Base-by-base conservation (phyloP, 148 eudicot species). In the Talinum fruticosum region DNA sequence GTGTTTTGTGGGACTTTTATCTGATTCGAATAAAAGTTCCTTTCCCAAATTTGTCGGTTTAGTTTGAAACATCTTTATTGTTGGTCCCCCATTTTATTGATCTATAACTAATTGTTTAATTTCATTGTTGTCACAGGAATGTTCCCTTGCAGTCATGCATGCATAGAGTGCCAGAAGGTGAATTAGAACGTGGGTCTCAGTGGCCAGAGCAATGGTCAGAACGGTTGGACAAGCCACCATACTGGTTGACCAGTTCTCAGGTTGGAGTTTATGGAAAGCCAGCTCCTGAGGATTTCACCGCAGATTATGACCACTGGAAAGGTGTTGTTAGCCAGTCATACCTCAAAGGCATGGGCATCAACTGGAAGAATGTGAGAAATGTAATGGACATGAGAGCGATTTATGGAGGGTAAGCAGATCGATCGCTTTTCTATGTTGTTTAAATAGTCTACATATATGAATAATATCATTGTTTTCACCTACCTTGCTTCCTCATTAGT, bases 381-480 rank as follows among this genome's bases (percentile, higher is more conserved):
- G 92, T 88, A 72, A 92, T 92, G 97, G 97, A 92, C 88, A 92
- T 92, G 97, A 82, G 83, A 82, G 86, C 93, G 66, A 76, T 87
- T 23, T 92, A 92, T 32, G 97, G 97, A 90, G 97, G 97, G 97
- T 92, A 85, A 84, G 97, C 37, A 79, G 66, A 65, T 36, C 49
- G 16, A 19, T 70, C n/a, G 19, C 66, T 65, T 33, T 44, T 70
- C 37, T 10, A 29, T 61, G 35, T 74, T 24, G 26, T 28, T 10
- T 26, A 8, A 10, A n/a, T 28, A 0, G 15, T 62, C 32, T 28
- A 76, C 6, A 18, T 41, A 14, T 29, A 67, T 18, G 10, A 66
- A 67, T 7, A 2, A 30, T 33, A 10, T 41, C 15, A 28, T 61
- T 66, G 1, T 33, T 61, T 53, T 12, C 7, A 13, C 47, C 49